These are phyloP conservation scores for Pichia thaimueangensis DNA, from an alignment of 805 yeast species.

Conservation along the genomic window DNA sequence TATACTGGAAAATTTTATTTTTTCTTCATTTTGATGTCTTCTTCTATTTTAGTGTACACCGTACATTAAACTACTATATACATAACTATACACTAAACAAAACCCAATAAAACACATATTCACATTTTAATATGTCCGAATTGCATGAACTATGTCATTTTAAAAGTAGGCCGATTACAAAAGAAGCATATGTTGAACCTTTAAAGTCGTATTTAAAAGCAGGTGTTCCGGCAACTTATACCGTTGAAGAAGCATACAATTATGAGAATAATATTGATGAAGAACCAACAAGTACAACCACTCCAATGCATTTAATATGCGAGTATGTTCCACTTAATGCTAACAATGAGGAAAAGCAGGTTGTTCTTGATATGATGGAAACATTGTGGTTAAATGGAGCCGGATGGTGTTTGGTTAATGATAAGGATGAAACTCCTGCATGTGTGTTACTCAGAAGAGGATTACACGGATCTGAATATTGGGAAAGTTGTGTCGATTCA, in stretches of 20 bases:
- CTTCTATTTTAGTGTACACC: too few species aligned
- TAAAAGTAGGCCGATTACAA: constrained; percentile 44
- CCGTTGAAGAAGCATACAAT: constrained; percentile 67
- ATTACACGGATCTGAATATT: constrained; percentile 32
- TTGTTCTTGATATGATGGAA: constrained; percentile 51
- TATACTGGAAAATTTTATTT: too few species aligned
- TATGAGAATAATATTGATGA: constrained; percentile 38
- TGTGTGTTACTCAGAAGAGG: constrained; percentile 61
- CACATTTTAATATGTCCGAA: constrained; percentile 50
- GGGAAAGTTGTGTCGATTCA: constrained; percentile 60
- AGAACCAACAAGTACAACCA: constrained; percentile 48
- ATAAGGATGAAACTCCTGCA: constrained; percentile 74
- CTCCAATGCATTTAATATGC: constrained; percentile 70
- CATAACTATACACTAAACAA: too few species aligned
- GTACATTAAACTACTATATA: too few species aligned
- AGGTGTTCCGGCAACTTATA: constrained; percentile 81
- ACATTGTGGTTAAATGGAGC: constrained; percentile 79
- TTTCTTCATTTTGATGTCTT: too few species aligned
- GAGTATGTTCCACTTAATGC: constrained; percentile 41
- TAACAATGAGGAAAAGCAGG: constrained; percentile 35
- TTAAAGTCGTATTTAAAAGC: constrained; percentile 43
- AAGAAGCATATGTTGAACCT: constrained; percentile 34
- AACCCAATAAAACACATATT: too few species aligned
- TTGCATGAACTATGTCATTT: constrained; percentile 58
- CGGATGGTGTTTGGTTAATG: constrained; percentile 81